These are phyloP conservation scores for Drosera spatulata DNA, from an alignment of 179 eudicot genomes.

Conservation along the genomic window DNA sequence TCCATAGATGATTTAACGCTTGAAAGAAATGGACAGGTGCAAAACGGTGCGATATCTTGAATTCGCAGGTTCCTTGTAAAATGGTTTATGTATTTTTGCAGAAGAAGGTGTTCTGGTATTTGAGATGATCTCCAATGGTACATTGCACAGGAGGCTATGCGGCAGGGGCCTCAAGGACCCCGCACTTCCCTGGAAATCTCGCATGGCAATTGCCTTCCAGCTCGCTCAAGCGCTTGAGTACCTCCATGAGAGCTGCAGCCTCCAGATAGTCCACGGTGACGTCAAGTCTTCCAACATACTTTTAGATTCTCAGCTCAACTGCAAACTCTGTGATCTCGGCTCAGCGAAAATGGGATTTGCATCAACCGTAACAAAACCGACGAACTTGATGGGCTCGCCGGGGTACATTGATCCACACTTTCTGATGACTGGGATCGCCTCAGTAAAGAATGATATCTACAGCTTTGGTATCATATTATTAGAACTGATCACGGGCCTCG, in stretches of 20 bases:
- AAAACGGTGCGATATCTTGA: no score
- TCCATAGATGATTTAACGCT: no score
- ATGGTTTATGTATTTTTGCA: conserved; percentile 3
- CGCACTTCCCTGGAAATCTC: conserved; percentile 42
- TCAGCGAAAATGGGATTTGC: conserved; percentile 63
- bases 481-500: conserved; percentile 66
- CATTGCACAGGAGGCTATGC: conserved; percentile 47
- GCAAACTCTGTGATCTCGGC: conserved; percentile 75
- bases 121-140: conserved; percentile 56
- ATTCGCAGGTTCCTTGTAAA: no score
- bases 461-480: conserved; percentile 61
- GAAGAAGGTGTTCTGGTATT: conserved; percentile 59
- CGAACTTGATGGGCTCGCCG: conserved; percentile 60
- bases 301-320: conserved; percentile 28
- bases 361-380: conserved; percentile 25
- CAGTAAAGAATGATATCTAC: conserved; percentile 70
- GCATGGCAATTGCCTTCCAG: conserved; percentile 56
- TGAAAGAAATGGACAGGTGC: no score
- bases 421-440: conserved; percentile 62
- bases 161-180: not conserved
- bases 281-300: conserved; percentile 72
- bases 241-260: conserved; percentile 48
- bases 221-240: conserved; percentile 49
- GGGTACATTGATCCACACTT: conserved; percentile 82
- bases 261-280: conserved; percentile 74